These are phyloP conservation scores for Pleurotus cornucopiae DNA, from an alignment of 768 basidiomycete genomes.

Conservation along the genomic window DNA sequence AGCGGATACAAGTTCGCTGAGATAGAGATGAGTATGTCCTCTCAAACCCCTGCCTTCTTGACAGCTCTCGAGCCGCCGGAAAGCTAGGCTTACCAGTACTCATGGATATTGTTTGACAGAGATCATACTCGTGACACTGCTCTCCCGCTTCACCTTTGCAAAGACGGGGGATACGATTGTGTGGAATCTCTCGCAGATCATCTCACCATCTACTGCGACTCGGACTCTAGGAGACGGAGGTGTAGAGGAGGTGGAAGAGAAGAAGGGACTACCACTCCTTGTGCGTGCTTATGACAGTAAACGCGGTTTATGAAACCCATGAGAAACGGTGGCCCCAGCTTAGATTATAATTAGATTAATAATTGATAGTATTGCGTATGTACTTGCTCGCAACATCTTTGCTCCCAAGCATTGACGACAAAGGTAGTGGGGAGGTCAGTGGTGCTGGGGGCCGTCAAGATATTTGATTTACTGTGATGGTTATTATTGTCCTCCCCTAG, in stretches of 20 bases:
- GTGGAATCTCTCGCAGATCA: slow-evolving; percentile 47
- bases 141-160: slow-evolving; percentile 31
- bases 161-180: slow-evolving; percentile 32
- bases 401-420: too few species aligned
- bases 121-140: slow-evolving; percentile 32
- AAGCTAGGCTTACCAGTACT: too few species aligned
- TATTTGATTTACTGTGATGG: too few species aligned
- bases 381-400: too few species aligned
- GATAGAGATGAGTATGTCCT: slow-evolving; percentile 48
- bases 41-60: neutral
- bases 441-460: too few species aligned
- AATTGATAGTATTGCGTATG: too few species aligned
- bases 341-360: too few species aligned
- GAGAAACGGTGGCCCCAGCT: too few species aligned
- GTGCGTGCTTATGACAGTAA: slow-evolving; percentile 10
- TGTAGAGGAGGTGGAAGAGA: slow-evolving; percentile 21
- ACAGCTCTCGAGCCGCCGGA: neutral
- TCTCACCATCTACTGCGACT: slow-evolving; percentile 34
- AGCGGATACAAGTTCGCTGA: slow-evolving; percentile 53
- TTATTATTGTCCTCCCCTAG: too few species aligned
- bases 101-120: slow-evolving; percentile 19
- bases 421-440: too few species aligned
- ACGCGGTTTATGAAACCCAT: too few species aligned
- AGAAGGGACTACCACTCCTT: slow-evolving; percentile 32
- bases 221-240: slow-evolving; percentile 3